A percentile compares a stretch with the other conserved stretches of the same genome.
Conservation (phyloP, 176 grass and related monocot species). For the Dactylis glomerata region DNA sequence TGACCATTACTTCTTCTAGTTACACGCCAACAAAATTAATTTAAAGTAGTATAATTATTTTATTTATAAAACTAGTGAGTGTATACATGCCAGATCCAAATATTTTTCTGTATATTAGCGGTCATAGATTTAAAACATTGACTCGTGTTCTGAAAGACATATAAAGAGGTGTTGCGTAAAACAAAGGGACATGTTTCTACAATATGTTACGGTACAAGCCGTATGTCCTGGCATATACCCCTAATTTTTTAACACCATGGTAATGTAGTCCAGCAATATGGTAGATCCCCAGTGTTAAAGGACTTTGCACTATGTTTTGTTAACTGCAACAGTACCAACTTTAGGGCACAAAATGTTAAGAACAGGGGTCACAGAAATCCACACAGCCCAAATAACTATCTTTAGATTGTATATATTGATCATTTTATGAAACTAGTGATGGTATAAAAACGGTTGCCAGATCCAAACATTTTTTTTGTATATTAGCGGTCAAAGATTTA, state of each 20-base stretch:
- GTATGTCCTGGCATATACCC: neutral
- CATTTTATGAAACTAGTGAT: neutral
- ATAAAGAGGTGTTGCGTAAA: neutral
- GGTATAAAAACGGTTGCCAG: no score
- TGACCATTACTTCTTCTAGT: neutral
- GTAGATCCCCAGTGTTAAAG: neutral
- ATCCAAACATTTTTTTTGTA: neutral
- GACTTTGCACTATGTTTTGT: slow-evolving; percentile 1
- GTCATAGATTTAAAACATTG: neutral
- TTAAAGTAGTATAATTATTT: neutral
- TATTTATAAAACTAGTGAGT: neutral
- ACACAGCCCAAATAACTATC: neutral
- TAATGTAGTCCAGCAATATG: neutral
- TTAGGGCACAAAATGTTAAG: neutral
- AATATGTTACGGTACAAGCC: neutral
- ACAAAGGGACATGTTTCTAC: neutral
- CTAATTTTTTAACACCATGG: neutral
- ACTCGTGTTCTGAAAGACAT: neutral
- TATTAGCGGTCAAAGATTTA: neutral
- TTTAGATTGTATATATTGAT: no score
- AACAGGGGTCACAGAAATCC: neutral
- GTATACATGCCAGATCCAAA: neutral
- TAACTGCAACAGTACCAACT: neutral
- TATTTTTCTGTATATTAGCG: neutral
- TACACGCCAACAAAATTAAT: neutral